These are phyloP conservation scores for Citrullus mucosospermus DNA, from an alignment of 306 rosid species.

Conservation along the genomic window DNA sequence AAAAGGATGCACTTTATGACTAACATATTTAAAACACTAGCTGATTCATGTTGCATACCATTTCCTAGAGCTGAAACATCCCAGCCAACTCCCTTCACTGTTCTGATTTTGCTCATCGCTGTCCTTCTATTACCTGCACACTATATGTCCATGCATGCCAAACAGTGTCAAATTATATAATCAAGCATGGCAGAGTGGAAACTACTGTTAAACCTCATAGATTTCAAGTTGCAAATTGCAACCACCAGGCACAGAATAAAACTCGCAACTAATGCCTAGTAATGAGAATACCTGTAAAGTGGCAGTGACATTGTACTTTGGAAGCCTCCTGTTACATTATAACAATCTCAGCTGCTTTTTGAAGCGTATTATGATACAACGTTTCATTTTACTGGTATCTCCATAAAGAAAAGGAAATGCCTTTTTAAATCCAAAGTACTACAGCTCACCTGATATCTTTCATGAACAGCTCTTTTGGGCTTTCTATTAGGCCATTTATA, in stretches of 20 bases:
- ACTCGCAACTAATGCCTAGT: neutral
- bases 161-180: neutral
- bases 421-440: neutral
- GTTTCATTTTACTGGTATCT: neutral
- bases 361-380: neutral
- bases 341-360: slow-evolving; percentile 4
- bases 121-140: slow-evolving; percentile 97
- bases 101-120: slow-evolving; percentile 78
- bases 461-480: slow-evolving; percentile 47
- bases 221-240: neutral
- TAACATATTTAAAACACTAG: neutral
- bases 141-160: slow-evolving; percentile 22
- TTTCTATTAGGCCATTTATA: slow-evolving; percentile 47
- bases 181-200: neutral
- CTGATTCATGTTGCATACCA: slow-evolving; percentile 34
- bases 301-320: slow-evolving; percentile 70
- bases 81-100: slow-evolving; percentile 91
- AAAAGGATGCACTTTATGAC: neutral
- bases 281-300: slow-evolving; percentile 55
- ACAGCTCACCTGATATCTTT: slow-evolving; percentile 61
- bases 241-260: too few relatives aligned
- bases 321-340: slow-evolving; percentile 54
- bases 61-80: slow-evolving; percentile 92
- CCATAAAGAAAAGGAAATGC: neutral
- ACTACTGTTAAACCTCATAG: neutral